Evolutionary conservation across 306 rosid genomes (phyloP), one percentile per base, ranked within the genome.

Genomic region (Sindora glabra): DNA sequence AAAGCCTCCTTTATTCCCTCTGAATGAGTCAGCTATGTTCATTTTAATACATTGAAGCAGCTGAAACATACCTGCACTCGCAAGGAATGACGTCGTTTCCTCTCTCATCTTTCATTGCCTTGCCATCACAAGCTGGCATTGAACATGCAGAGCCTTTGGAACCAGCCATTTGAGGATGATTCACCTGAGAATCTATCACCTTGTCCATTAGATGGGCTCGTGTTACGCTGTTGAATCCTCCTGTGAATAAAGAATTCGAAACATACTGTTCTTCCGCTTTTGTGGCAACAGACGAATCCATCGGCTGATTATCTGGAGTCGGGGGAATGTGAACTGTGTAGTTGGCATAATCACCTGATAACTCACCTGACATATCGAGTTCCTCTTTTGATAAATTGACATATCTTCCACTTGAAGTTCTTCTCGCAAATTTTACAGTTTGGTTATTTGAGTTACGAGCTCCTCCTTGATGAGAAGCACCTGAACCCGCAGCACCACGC

Each of bases 91-190:
- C 40, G 37, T 90, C 97, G 4, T 49, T 38, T 17, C 97, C 97
- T 24, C 97, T 85, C 53, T 87, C 97, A 62, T 90, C 96, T 79
- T 76, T 90, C 97, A 90, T 85, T 56, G 85, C 84, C 59, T 85
- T 90, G 26, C 91, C 91, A 73, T 87, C 89, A 62, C 97, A 90
- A 53, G 85, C 76, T 22, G 72, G 80, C 74, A 90, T 77, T 1
- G 81, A 57, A 59, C 96, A 90, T 0, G 91, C 65, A 24, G 97
- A 90, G 13, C 96, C 97, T 67, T 81, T 90, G 50, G 97, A 73
- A 6, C 97, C 97, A 0, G 97, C 97, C 96, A 90, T 90, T 42
- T 90, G 97, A 34, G 97, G 96, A 68, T 90, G 96, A 33, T 52
- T 77, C 0, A 90, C 97, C 63, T 85, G 91, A 0, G 97, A 85